Conservation (phyloP, 163 green algal species). For the Chlamydomonas reinhardtii region DNA sequence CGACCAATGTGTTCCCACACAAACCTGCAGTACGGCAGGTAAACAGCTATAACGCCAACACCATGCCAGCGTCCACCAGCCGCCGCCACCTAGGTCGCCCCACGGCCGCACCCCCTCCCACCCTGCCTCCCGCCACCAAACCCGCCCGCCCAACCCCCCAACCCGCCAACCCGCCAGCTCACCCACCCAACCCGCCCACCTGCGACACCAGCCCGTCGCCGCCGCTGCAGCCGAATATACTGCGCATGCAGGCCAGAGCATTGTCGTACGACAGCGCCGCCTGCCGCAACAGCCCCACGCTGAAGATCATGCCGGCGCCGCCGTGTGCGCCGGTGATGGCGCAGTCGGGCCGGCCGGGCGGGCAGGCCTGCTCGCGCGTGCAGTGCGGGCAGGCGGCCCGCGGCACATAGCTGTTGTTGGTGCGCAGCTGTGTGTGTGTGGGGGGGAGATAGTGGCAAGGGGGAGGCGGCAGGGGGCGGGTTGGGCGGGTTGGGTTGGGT, state of each 20-base stretch:
- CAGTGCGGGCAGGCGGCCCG: slow-evolving; percentile 41
- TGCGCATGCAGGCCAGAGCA: not conserved
- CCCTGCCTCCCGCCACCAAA: no score
- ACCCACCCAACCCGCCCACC: not conserved
- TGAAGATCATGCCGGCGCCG: slow-evolving; percentile 45
- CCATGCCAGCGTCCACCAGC: no score
- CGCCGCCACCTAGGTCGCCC: no score
- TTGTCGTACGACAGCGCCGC: slow-evolving; percentile 18
- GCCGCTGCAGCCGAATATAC: slow-evolving; percentile 8
- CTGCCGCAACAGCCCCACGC: slow-evolving; percentile 30
- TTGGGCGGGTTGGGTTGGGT: not conserved
- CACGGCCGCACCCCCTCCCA: no score
- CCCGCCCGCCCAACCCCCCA: no score
- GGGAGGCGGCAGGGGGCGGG: not conserved
- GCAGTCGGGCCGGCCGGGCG: slow-evolving; percentile 3
- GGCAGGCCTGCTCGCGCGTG: slow-evolving; percentile 23
- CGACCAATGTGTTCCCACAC: no score
- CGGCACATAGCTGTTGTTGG: slow-evolving; percentile 6
- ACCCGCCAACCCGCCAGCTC: not conserved
- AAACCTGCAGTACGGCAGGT: no score
- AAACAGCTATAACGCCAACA: no score
- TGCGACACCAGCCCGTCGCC: slow-evolving; percentile 33
- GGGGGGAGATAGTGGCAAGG: no score
- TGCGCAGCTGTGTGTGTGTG: no score
- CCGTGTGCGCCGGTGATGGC: slow-evolving; percentile 33